phyloP scores from a whole-genome alignment of 306 rosid species.

The Acacia melanoxylon region DNA sequence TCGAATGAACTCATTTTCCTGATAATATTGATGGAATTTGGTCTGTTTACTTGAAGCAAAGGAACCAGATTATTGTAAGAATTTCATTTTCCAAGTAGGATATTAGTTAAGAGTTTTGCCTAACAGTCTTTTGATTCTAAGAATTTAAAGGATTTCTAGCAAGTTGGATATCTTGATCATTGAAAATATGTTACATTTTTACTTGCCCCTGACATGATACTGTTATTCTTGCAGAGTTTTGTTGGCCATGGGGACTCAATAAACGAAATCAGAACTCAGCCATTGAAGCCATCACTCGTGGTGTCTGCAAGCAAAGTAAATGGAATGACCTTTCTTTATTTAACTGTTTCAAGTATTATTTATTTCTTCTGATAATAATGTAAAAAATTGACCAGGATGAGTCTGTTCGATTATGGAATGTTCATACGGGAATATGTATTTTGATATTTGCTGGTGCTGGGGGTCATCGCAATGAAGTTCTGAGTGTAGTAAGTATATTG shows the following conservation, averaged over 20 bases:
- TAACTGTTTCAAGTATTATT: conserved; percentile 11
- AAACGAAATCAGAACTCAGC: conserved; percentile 93
- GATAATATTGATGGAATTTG: conserved; percentile 9
- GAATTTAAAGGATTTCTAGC: neutral
- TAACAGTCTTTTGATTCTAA: neutral
- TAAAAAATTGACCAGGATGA: conserved; percentile 70
- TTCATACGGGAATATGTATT: conserved; percentile 87
- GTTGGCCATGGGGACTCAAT: conserved; percentile 96
- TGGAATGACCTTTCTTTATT: neutral
- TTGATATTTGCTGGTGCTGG: conserved; percentile 96
- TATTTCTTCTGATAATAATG: conserved; percentile 33
- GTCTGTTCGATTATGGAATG: conserved; percentile 96
- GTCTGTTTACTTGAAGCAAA: conserved; percentile 20
- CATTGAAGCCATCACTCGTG: conserved; percentile 76
- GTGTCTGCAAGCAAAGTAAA: conserved; percentile 94
- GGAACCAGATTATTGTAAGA: neutral
- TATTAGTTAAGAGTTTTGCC: conserved; percentile 14
- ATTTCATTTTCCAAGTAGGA: conserved; percentile 13
- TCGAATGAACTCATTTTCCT: neutral
- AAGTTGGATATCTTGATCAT: conserved; percentile 6
- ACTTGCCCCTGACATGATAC: conserved; percentile 3
- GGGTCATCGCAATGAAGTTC: conserved; percentile 96
- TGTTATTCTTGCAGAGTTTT: conserved; percentile 63
- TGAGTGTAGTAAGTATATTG: conserved; percentile 77
- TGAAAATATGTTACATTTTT: conserved; percentile 16